Percentiles rank a stretch among this genome's conserved stretches.
Evolutionary conservation across 2,329 filamentous ascomycete species (phyloP).

Genomic region (Cladosporium sphaerospermum): DNA sequence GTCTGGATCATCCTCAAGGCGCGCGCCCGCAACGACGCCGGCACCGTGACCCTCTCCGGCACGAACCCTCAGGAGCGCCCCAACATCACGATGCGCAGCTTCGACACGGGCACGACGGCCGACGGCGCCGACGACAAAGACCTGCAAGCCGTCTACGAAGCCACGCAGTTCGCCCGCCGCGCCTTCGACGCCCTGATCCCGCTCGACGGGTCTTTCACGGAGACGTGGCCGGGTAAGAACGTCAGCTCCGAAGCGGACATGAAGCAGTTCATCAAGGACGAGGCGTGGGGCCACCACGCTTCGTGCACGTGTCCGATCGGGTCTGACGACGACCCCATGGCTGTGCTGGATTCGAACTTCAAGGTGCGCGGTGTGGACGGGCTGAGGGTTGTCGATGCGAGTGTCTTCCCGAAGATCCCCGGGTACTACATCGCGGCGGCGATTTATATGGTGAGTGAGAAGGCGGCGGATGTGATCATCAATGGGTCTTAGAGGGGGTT

Average conservation of each 20-base stretch:
- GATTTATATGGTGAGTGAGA: constrained; percentile 31
- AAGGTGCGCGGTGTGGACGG: constrained; percentile 32
- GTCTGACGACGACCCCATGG: constrained; percentile 35
- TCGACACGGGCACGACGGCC: not conserved
- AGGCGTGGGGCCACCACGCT: constrained; percentile 28
- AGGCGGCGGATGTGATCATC: constrained; percentile 30
- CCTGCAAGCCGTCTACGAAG: constrained; percentile 49
- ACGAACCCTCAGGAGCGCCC: constrained; percentile 13
- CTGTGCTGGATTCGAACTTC: constrained; percentile 31
- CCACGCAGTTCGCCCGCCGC: constrained; percentile 46
- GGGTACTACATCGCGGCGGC: constrained; percentile 29
- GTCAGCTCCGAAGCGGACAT: constrained; percentile 10
- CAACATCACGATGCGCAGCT: constrained; percentile 21
- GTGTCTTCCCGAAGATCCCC: constrained; percentile 22
- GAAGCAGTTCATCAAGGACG: constrained; percentile 10
- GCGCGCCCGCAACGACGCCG: constrained; percentile 51
- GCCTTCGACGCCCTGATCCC: constrained; percentile 20
- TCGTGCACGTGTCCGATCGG: constrained; percentile 41
- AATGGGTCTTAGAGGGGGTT: not conserved
- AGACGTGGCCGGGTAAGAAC: constrained; percentile 9
- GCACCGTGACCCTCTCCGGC: constrained; percentile 27
- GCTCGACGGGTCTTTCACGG: constrained; percentile 9
- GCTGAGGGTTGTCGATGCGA: constrained; percentile 33
- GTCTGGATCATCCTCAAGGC: constrained; percentile 53
- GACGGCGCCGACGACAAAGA: constrained; percentile 31